Conservation (phyloP, 345 rosid genomes). For the Dipteronia dyeriana region DNA sequence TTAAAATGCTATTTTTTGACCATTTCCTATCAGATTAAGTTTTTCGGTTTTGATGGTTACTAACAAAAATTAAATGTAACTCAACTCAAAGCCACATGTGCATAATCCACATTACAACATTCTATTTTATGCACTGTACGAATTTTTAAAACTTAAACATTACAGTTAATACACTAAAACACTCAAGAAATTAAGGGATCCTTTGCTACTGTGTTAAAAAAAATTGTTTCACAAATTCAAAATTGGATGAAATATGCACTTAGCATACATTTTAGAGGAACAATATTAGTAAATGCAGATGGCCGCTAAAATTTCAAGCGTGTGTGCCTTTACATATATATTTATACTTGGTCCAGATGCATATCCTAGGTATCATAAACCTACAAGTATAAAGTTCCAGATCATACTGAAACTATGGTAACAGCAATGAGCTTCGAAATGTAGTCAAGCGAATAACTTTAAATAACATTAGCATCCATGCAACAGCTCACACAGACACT, state of each 20-base stretch:
- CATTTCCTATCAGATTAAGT: too few species aligned
- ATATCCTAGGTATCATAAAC: neutral
- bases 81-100: neutral
- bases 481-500: neutral
- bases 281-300: neutral
- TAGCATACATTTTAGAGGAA: neutral
- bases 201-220: neutral
- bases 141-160: neutral
- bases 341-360: neutral
- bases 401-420: neutral
- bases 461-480: conserved; percentile 3
- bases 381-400: neutral
- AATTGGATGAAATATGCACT: neutral
- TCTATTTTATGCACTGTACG: neutral
- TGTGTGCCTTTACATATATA: neutral
- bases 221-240: neutral
- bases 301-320: neutral
- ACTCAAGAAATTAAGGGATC: neutral
- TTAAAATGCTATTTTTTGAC: too few species aligned
- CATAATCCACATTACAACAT: neutral
- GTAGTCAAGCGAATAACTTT: neutral
- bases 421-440: neutral
- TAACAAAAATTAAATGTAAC: neutral
- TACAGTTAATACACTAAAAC: neutral
- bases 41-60: too few species aligned